These are phyloP conservation scores for Pouteria glomerata DNA, from an alignment of 148 eudicot genomes.

Conservation along the genomic window DNA sequence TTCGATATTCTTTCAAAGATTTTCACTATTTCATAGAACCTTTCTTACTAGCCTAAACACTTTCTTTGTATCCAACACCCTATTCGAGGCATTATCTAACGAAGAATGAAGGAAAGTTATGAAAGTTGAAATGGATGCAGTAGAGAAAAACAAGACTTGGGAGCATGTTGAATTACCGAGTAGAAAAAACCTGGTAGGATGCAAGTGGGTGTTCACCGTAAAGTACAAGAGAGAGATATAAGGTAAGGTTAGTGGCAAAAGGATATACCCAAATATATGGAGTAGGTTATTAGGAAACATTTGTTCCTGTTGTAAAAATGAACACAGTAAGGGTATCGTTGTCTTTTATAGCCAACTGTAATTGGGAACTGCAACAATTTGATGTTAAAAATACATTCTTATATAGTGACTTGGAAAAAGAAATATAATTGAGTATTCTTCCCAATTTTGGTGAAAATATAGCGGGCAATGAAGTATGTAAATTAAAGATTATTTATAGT, in stretches of 20 bases:
- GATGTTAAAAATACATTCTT: too few species aligned
- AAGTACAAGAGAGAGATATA: too few species aligned
- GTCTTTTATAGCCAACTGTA: neutral
- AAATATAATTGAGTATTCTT: too few species aligned
- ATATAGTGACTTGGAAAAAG: too few species aligned
- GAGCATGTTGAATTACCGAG: neutral
- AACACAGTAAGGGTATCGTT: neutral
- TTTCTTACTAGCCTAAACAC: too few species aligned
- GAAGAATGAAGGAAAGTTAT: neutral
- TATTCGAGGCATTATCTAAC: neutral
- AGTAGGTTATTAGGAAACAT: conserved; percentile 2
- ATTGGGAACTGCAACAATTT: conserved; percentile 5
- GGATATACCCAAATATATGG: too few species aligned
- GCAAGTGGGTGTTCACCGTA: too few species aligned
- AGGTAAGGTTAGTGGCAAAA: neutral
- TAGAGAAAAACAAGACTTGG: neutral
- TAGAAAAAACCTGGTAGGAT: too few species aligned
- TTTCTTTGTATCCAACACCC: neutral
- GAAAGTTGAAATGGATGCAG: conserved; percentile 3
- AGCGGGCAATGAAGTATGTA: neutral
- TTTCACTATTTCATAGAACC: too few species aligned
- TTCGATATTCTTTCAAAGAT: too few species aligned
- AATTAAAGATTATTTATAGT: neutral
- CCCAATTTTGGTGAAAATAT: too few species aligned
- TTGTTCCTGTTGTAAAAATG: neutral